phyloP scores from a whole-genome alignment of 768 basidiomycete genomes.

The Pleurotus ostreatus region DNA sequence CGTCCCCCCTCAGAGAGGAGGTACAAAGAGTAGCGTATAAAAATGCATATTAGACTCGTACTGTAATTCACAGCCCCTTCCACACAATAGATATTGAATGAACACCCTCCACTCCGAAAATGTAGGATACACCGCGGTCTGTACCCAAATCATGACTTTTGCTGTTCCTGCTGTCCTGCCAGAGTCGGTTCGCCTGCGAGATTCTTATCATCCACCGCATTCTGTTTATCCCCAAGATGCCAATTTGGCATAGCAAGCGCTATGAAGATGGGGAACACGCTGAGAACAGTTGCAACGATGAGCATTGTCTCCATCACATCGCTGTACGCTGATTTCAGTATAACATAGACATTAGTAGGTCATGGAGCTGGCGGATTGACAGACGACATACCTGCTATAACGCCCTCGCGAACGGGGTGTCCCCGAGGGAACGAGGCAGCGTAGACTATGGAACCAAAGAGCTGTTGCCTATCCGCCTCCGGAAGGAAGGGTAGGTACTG shows the following conservation, averaged over 20 bases:
- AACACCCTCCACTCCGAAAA: too few relatives aligned
- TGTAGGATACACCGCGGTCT: too few relatives aligned
- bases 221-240: conserved; percentile 67
- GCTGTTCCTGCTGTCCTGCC: not conserved
- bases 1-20: too few relatives aligned
- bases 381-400: conserved; percentile 44
- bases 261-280: conserved; percentile 55
- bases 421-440: conserved; percentile 45
- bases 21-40: too few relatives aligned
- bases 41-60: too few relatives aligned
- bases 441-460: conserved; percentile 56
- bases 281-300: conserved; percentile 46
- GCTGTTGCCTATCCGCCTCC: conserved; percentile 33
- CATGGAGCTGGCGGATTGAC: not conserved
- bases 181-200: conserved; percentile 23
- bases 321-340: conserved; percentile 35
- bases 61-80: too few relatives aligned
- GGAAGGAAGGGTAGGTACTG: conserved; percentile 48
- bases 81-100: too few relatives aligned
- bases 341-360: not conserved
- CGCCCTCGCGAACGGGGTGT: conserved; percentile 60
- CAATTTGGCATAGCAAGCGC: conserved; percentile 61
- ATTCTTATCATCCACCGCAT: conserved; percentile 53
- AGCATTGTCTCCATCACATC: conserved; percentile 57
- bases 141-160: not conserved